Evolutionary conservation across 2,329 filamentous ascomycete genomes (phyloP), one percentile per base, ranked within the genome.

Genomic region (Neofusicoccum laricinum): DNA sequence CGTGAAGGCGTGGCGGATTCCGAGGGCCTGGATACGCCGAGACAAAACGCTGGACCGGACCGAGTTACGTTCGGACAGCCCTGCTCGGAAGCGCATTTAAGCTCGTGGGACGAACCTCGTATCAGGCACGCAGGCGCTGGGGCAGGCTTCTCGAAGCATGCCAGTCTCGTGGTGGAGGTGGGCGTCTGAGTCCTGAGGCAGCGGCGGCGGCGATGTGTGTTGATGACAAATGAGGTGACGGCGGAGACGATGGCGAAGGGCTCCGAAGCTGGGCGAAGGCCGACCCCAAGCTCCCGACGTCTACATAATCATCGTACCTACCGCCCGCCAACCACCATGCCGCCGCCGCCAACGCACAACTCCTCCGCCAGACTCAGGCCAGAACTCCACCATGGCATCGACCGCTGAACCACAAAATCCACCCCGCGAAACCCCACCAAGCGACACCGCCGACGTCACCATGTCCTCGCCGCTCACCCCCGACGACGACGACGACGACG

Each of bases 251-350:
- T 21, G 53, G 40, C 53, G 53, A 64, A 64, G 36, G 58, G 34
- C 62, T 48, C 62, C 41, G 58, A 61, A 61, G 43, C 58, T 50
- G 58, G 19, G 45, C 58, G 58, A 61, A 61, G 21, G 34, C 53
- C 17, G 34, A 17, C 38, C 25, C 38, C 19, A 59, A 48, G 40
- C 41, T 46, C 17, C 55, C 55, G 40, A 43, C 53, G 15, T 32
- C 36, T 34, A 59, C 19, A 41, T 59, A 43, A 59, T 59, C 55
- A 45, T 36, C n/a, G 10, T 36, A 19, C 40, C 25, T 30, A 46
- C 21, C 55, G 34, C 53, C 1, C 49, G 34, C 51, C 17, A n/a
- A 25, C 36, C 40, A 59, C 48, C 15, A 64, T 64, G 62, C 32
- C 58, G 45, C 58, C 58, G 30, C 43, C 15, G 32, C 58, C 15